Conservation (phyloP, 805 yeast species). For the Maudiozyma pseudohumilis region DNA sequence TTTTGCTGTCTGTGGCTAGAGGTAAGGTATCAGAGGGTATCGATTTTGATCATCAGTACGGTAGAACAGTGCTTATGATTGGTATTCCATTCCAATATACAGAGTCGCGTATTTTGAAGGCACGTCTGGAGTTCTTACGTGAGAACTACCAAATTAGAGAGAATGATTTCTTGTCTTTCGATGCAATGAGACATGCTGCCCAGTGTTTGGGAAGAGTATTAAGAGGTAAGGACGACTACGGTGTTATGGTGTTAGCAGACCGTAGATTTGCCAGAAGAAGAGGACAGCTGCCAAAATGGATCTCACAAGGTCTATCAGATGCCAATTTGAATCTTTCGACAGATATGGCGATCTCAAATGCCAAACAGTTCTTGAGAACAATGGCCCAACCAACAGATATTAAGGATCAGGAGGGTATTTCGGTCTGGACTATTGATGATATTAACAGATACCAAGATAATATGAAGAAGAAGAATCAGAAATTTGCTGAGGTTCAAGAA, state of each 20-base stretch:
- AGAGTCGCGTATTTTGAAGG: constrained; percentile 90
- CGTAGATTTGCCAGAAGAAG: constrained; percentile 81
- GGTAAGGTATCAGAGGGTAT: constrained; percentile 98
- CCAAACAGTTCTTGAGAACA: constrained; percentile 82
- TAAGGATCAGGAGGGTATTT: constrained; percentile 85
- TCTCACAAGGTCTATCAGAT: constrained; percentile 82
- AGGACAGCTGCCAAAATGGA: constrained; percentile 92
- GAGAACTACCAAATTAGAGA: constrained; percentile 90
- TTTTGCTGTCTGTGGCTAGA: constrained; percentile 92
- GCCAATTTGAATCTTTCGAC: constrained; percentile 89
- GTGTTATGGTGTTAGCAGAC: constrained; percentile 96
- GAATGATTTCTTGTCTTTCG: constrained; percentile 90
- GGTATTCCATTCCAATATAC: constrained; percentile 99
- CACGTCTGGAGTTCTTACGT: constrained; percentile 84
- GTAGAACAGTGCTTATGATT: constrained; percentile 94
- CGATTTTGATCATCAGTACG: constrained; percentile 98
- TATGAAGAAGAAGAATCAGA: constrained; percentile 1
- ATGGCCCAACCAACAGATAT: constrained; percentile 91
- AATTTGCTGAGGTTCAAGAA: neutral
- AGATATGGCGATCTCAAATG: constrained; percentile 94
- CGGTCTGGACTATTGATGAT: constrained; percentile 82
- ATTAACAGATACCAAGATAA: constrained; percentile 42
- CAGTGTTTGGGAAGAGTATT: constrained; percentile 96
- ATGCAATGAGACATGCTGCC: constrained; percentile 99
- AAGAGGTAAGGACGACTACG: constrained; percentile 97